phyloP scores from a whole-genome alignment of 2,329 filamentous ascomycete genomes.

The Capronia americana region DNA sequence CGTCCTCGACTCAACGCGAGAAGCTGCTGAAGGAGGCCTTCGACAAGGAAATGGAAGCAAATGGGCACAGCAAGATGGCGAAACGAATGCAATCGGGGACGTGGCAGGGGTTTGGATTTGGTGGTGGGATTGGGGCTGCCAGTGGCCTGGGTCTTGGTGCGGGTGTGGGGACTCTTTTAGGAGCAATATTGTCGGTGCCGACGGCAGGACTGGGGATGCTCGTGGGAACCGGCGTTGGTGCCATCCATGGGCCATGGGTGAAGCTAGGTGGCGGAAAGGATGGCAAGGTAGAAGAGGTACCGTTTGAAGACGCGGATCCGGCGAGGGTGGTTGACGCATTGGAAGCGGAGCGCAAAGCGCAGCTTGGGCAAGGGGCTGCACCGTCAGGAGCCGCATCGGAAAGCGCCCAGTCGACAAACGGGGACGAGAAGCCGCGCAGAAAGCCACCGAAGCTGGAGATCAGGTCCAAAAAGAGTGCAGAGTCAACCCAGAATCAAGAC shows the following conservation, averaged over 20 bases:
- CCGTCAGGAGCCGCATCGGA: not conserved
- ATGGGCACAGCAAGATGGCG: slow-evolving; percentile 36
- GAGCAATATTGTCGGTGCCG: slow-evolving; percentile 28
- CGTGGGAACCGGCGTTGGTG: slow-evolving; percentile 29
- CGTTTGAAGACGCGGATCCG: slow-evolving; percentile 35
- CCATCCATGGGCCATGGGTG: slow-evolving; percentile 33
- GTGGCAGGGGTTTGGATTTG: slow-evolving; percentile 34
- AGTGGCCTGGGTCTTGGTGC: slow-evolving; percentile 31
- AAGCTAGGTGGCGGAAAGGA: slow-evolving; percentile 27
- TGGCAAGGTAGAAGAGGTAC: slow-evolving; percentile 25
- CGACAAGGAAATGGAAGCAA: slow-evolving; percentile 34
- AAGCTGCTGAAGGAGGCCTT: slow-evolving; percentile 33
- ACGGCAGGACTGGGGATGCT: slow-evolving; percentile 31
- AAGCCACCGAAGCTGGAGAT: slow-evolving; percentile 35
- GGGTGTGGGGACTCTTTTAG: slow-evolving; percentile 30
- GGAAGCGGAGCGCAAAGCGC: slow-evolving; percentile 25
- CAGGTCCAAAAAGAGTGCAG: slow-evolving; percentile 25
- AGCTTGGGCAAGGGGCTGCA: not conserved
- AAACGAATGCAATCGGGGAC: slow-evolving; percentile 32
- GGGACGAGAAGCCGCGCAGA: slow-evolving; percentile 19
- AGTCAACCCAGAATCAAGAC: not conserved
- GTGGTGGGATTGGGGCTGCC: slow-evolving; percentile 34
- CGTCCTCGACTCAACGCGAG: slow-evolving; percentile 30
- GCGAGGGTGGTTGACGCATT: slow-evolving; percentile 28
- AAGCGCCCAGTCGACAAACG: not conserved